A percentile compares a stretch with the other conserved stretches of the same genome.
Evolutionary conservation across 129 eudicot species (phyloP).

Genomic region (Ambrosia trifida): DNA sequence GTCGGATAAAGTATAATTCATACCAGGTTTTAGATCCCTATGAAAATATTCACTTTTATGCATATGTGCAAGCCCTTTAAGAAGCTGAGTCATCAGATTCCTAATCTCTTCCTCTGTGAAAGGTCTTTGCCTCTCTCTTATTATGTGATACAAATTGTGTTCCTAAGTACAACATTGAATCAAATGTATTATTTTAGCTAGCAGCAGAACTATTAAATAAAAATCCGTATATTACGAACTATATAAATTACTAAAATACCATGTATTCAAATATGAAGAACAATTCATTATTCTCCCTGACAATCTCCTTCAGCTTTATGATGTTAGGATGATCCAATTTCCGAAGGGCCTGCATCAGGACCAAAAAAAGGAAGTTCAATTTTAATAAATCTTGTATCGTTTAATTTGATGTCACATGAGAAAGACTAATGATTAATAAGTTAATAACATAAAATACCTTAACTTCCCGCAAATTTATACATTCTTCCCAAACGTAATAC

Average conservation of each 20-base stretch:
- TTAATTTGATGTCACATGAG: neutral
- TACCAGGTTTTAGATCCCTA: constrained; percentile 98
- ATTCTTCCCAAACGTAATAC: constrained; percentile 87
- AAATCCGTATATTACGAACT: neutral
- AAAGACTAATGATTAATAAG: neutral
- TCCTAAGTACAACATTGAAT: constrained; percentile 47
- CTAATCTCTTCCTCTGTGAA: constrained; percentile 84
- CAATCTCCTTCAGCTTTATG: constrained; percentile 88
- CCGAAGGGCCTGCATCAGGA: constrained; percentile 65
- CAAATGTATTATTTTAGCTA: neutral
- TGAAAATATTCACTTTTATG: constrained; percentile 86
- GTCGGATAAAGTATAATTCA: constrained; percentile 11
- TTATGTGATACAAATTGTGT: constrained; percentile 75
- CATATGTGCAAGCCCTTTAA: constrained; percentile 86
- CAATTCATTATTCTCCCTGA: constrained; percentile 77
- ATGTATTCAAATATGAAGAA: constrained; percentile 95
- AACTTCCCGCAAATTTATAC: constrained; percentile 85
- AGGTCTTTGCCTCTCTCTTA: constrained; percentile 66
- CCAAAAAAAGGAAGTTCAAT: constrained; percentile 3
- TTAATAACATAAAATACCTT: constrained; percentile 53
- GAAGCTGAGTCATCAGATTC: constrained; percentile 68
- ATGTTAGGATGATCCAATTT: constrained; percentile 90
- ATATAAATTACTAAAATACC: constrained; percentile 46
- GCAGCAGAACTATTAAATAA: neutral
- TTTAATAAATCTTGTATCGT: neutral